Conservation (phyloP, 192 early-diverging fungal species). For the Backusella mclennaniae region DNA sequence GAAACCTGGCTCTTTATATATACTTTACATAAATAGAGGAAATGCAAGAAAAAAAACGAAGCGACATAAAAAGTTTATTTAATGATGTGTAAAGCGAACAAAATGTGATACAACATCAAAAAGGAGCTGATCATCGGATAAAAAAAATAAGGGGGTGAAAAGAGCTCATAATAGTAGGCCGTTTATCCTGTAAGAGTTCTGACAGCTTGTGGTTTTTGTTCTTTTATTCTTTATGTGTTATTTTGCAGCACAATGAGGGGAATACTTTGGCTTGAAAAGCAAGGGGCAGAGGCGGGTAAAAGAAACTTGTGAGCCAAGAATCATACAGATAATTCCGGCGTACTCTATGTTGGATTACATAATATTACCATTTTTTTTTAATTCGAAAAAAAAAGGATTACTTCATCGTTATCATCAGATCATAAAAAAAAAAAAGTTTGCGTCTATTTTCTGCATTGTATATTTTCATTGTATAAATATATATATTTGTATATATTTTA, state of each 20-base stretch:
- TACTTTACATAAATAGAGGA: background rate
- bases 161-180: background rate
- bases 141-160: background rate
- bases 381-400: background rate
- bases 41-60: background rate
- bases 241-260: background rate
- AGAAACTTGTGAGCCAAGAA: background rate
- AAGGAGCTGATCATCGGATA: background rate
- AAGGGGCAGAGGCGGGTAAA: background rate
- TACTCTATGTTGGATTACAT: background rate
- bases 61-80: background rate
- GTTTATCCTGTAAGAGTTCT: background rate
- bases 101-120: conserved; percentile 3
- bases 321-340: background rate
- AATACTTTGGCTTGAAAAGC: background rate
- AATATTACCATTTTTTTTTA: background rate
- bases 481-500: background rate
- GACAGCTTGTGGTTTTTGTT: background rate
- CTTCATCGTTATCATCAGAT: background rate
- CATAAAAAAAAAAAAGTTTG: background rate
- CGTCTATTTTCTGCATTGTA: background rate
- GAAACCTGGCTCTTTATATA: background rate
- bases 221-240: background rate
- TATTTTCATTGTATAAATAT: background rate
- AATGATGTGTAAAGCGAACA: background rate